A percentile compares a stretch with the other conserved stretches of the same genome.
Evolutionary conservation across 1,284 basidiomycete species (phyloP).

Genomic region (Ganoderma lucidum): DNA sequence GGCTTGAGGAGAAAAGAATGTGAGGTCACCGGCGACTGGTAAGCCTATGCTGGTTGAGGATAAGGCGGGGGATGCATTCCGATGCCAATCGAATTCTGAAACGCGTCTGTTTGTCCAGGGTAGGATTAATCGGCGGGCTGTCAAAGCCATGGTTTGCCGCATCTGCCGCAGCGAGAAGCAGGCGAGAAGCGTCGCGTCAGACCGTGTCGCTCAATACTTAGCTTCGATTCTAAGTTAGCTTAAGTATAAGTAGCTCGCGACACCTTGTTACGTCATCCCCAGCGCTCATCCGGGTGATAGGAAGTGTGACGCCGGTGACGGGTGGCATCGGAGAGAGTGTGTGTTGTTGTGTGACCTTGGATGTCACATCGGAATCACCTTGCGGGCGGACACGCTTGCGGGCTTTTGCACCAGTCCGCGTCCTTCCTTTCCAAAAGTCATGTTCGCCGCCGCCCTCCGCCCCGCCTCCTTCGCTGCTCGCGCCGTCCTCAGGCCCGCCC

Average conservation of each 20-base stretch:
- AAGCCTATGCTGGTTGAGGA: slow-evolving; percentile 18
- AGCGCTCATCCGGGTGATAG: slow-evolving; percentile 25
- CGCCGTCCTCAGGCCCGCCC: slow-evolving; percentile 37
- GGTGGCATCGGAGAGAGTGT: background rate
- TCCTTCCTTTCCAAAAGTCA: slow-evolving; percentile 41
- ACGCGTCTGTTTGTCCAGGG: slow-evolving; percentile 8
- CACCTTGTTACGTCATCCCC: slow-evolving; percentile 27
- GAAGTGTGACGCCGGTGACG: slow-evolving; percentile 2
- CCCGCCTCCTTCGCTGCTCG: slow-evolving; percentile 46
- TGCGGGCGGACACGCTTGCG: slow-evolving; percentile 7
- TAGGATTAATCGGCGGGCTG: background rate
- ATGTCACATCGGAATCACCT: slow-evolving; percentile 28
- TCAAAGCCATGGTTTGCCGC: slow-evolving; percentile 1
- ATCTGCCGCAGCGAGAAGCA: slow-evolving; percentile 1
- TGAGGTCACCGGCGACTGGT: slow-evolving; percentile 31
- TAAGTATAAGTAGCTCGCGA: slow-evolving; percentile 23
- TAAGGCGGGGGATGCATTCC: slow-evolving; percentile 23
- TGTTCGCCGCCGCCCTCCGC: slow-evolving; percentile 55
- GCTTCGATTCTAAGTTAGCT: slow-evolving; percentile 31
- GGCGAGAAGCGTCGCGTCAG: slow-evolving; percentile 7
- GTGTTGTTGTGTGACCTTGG: slow-evolving; percentile 19
- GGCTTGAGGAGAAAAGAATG: slow-evolving; percentile 26
- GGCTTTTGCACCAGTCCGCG: slow-evolving; percentile 2
- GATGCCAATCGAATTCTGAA: background rate
- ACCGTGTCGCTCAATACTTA: background rate